Evolutionary conservation across 116 monocot species (phyloP).

Genomic region (Iris pallida): DNA sequence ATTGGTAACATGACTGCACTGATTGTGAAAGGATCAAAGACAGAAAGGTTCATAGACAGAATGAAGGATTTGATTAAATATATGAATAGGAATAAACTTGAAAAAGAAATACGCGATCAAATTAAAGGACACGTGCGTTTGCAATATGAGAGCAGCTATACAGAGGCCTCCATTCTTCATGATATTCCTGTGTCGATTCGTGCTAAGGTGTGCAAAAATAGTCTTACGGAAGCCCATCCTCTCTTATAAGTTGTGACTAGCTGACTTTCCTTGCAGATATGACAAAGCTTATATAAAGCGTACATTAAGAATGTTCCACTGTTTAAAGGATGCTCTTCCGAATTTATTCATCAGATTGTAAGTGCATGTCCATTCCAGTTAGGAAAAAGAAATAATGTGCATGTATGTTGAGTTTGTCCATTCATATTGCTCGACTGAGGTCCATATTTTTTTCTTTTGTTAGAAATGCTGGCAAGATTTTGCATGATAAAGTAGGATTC

Average conservation of each 20-base stretch:
- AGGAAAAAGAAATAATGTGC: too few species aligned
- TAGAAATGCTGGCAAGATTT: too few species aligned
- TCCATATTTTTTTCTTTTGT: too few species aligned
- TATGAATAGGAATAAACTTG: conserved; percentile 88
- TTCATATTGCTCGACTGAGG: too few species aligned
- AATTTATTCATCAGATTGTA: conserved; percentile 95
- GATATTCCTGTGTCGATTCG: conserved; percentile 87
- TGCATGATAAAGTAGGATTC: too few species aligned
- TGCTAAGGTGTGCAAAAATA: conserved; percentile 78
- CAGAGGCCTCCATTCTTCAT: conserved; percentile 70
- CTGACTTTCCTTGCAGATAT: conserved; percentile 46
- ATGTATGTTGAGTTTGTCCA: too few species aligned
- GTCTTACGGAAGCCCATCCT: too few species aligned
- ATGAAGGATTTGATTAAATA: conserved; percentile 91
- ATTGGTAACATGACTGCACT: conserved; percentile 94
- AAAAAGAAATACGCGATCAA: conserved; percentile 65
- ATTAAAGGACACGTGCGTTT: conserved; percentile 85
- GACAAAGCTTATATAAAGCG: conserved; percentile 70
- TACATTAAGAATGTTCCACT: conserved; percentile 65
- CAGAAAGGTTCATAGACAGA: conserved; percentile 84
- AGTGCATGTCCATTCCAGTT: too few species aligned
- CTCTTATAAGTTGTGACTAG: too few species aligned
- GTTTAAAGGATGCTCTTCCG: conserved; percentile 83
- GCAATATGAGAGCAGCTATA: conserved; percentile 86
- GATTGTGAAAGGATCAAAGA: conserved; percentile 94